Percentiles rank a stretch among this genome's conserved stretches.
phyloP scores from a whole-genome alignment of 176 grass and related monocot species.

The Melocanna baccifera region DNA sequence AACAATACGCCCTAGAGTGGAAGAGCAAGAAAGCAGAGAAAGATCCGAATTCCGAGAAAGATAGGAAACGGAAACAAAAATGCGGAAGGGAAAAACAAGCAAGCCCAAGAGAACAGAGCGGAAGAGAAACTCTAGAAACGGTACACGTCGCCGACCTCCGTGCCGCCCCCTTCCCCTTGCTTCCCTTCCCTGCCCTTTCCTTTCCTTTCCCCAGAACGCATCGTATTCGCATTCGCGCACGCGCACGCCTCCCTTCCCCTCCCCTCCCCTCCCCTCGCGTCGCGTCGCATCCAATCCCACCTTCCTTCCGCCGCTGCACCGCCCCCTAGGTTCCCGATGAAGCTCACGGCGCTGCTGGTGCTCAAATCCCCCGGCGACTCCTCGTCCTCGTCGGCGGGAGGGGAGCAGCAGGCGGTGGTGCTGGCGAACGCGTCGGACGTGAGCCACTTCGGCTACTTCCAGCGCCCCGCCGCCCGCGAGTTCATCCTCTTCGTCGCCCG shows the following conservation, averaged over 20 bases:
- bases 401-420: conserved; percentile 46
- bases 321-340: conserved; percentile 23
- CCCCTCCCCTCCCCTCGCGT: background rate
- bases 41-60: too few species aligned
- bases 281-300: background rate
- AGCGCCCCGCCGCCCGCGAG: conserved; percentile 49
- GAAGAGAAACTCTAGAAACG: too few species aligned
- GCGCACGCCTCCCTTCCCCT: background rate
- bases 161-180: too few species aligned
- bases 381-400: background rate
- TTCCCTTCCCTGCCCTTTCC: too few species aligned
- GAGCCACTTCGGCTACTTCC: conserved; percentile 66
- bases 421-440: conserved; percentile 65
- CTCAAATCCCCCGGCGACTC: conserved; percentile 28
- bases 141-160: too few species aligned
- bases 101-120: too few species aligned
- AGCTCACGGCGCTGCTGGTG: conserved; percentile 68
- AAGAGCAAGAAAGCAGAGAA: too few species aligned
- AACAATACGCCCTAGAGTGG: too few species aligned
- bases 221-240: too few species aligned
- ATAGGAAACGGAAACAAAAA: too few species aligned
- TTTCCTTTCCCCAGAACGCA: too few species aligned
- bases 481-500: conserved; percentile 74
- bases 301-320: background rate
- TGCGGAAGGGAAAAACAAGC: too few species aligned